A percentile compares a stretch with the other conserved stretches of the same genome.
phyloP scores from a whole-genome alignment of 352 stramenopile species.

The Globisporangium abappressorium region DNA sequence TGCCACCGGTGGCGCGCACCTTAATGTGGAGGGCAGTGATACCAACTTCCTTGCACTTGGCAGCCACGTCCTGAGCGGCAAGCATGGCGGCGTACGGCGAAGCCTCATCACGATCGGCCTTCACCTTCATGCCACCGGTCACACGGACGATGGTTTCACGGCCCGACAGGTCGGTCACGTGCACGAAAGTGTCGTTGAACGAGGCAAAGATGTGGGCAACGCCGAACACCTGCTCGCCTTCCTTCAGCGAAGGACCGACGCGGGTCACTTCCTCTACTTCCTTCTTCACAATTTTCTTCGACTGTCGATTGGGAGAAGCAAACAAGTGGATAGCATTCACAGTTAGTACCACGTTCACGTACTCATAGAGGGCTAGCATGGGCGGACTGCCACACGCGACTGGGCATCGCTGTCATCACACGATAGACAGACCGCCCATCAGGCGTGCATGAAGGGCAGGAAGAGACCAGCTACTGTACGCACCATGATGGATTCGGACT shows the following conservation, averaged over 20 bases:
- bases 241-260: conserved; percentile 92
- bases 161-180: conserved; percentile 99
- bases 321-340: neutral
- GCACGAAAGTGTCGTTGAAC: conserved; percentile 99
- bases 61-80: conserved; percentile 98
- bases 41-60: conserved; percentile 96
- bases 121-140: conserved; percentile 99
- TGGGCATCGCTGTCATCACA: neutral
- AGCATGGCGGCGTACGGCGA: conserved; percentile 99
- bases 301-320: conserved; percentile 25
- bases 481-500: conserved; percentile 87
- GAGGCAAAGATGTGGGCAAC: conserved; percentile 99
- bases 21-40: conserved; percentile 99
- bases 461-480: conserved; percentile 21
- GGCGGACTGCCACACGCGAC: neutral
- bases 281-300: conserved; percentile 86
- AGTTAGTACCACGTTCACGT: neutral
- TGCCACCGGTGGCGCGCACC: conserved; percentile 98
- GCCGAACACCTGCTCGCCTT: conserved; percentile 99
- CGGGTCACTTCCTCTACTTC: conserved; percentile 92
- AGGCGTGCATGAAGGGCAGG: neutral
- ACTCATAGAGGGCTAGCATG: neutral
- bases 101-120: conserved; percentile 99
- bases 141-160: conserved; percentile 99
- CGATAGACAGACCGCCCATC: neutral